These are phyloP conservation scores for Tritrichomonas foetus DNA, from an alignment of 208 protist species.

Conservation along the genomic window DNA sequence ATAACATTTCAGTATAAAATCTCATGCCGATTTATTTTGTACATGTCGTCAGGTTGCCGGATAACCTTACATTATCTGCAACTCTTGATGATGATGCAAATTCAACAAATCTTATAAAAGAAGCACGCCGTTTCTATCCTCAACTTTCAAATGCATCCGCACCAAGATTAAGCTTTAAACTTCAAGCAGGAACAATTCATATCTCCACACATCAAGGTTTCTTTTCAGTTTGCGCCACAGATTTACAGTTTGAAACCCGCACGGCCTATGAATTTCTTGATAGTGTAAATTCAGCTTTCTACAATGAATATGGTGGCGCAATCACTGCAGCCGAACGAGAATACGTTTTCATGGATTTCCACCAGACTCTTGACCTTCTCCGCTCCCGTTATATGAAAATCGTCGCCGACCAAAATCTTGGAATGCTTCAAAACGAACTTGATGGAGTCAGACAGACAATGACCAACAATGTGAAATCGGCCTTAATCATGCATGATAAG, in stretches of 20 bases:
- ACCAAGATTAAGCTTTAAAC: too few species aligned
- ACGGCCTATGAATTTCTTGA: background rate
- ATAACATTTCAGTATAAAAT: too few species aligned
- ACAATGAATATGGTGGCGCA: background rate
- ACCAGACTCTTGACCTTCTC: background rate
- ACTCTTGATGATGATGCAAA: background rate
- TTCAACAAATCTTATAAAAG: background rate
- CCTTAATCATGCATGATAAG: background rate
- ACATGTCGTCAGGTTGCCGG: background rate
- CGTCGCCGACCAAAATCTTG: background rate
- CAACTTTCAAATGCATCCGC: background rate
- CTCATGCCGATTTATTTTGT: background rate
- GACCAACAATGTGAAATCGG: constrained; percentile 8
- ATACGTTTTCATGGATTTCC: constrained; percentile 13
- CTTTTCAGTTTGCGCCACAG: too few species aligned
- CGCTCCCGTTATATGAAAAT: background rate
- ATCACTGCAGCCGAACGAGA: background rate
- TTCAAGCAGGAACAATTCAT: too few species aligned
- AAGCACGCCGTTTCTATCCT: background rate
- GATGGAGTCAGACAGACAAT: background rate
- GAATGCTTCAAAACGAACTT: background rate
- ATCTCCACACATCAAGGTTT: too few species aligned
- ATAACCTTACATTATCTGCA: background rate
- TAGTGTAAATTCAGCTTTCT: background rate
- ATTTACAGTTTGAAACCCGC: too few species aligned